Evolutionary conservation across 805 yeast species (phyloP).

Genomic region (Lachancea kluyveri): DNA sequence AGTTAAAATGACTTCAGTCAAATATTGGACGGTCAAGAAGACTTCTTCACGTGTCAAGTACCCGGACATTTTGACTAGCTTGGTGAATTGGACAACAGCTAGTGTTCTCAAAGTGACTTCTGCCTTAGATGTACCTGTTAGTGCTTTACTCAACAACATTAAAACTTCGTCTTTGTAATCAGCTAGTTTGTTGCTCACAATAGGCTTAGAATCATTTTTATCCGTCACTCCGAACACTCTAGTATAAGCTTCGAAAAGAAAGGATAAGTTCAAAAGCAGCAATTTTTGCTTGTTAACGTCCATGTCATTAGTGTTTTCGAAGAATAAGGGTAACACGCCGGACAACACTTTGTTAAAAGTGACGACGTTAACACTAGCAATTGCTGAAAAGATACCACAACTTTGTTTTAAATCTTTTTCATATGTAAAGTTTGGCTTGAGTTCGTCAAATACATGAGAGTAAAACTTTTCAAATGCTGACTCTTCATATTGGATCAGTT

Average conservation of each 20-base stretch:
- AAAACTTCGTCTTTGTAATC: constrained; percentile 60
- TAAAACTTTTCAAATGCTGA: constrained; percentile 35
- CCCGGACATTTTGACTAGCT: constrained; percentile 42
- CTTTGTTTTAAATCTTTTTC: constrained; percentile 59
- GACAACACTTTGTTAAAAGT: constrained; percentile 46
- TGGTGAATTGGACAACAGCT: constrained; percentile 58
- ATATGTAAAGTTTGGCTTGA: constrained; percentile 44
- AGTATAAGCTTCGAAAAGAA: constrained; percentile 46
- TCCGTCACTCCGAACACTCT: constrained; percentile 36
- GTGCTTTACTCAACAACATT: constrained; percentile 58
- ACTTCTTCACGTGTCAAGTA: constrained; percentile 52
- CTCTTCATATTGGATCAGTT: constrained; percentile 29
- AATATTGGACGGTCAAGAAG: constrained; percentile 54
- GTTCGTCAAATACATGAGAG: constrained; percentile 40
- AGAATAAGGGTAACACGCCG: constrained; percentile 39
- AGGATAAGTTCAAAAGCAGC: constrained; percentile 53
- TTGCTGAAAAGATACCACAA: constrained; percentile 48
- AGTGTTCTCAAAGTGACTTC: constrained; percentile 67
- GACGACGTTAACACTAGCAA: constrained; percentile 41
- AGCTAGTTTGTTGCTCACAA: constrained; percentile 34
- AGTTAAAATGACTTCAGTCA: constrained; percentile 54
- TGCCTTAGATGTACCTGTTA: constrained; percentile 57
- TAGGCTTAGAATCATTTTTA: constrained; percentile 1
- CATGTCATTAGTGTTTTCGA: constrained; percentile 32
- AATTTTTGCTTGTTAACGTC: constrained; percentile 54